phyloP scores from a whole-genome alignment of 306 rosid genomes.

The Rubus idaeus region DNA sequence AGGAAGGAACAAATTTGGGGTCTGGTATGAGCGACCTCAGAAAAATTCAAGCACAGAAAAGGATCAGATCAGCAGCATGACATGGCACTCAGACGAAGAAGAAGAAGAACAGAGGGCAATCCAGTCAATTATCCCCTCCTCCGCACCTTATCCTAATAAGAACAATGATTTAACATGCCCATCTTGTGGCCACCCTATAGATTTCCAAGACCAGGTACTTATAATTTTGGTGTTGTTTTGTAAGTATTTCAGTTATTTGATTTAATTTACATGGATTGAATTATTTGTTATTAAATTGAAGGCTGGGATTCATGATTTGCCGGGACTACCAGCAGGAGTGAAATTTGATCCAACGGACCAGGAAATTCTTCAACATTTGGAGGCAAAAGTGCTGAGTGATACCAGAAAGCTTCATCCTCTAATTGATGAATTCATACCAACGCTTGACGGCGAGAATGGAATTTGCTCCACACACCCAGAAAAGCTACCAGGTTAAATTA shows the following conservation, averaged over 20 bases:
- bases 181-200: conserved; percentile 66
- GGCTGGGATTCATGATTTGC: conserved; percentile 67
- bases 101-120: conserved; percentile 47
- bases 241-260: neutral
- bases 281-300: neutral
- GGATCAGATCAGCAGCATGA: conserved; percentile 36
- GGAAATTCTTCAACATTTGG: conserved; percentile 83
- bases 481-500: conserved; percentile 68
- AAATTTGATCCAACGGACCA: conserved; percentile 90
- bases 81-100: conserved; percentile 58
- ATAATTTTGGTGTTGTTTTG: neutral
- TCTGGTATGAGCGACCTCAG: conserved; percentile 34
- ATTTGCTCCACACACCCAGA: conserved; percentile 96
- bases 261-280: neutral
- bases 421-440: conserved; percentile 77
- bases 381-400: conserved; percentile 63
- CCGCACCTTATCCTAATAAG: conserved; percentile 12
- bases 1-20: conserved; percentile 14
- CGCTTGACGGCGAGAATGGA: conserved; percentile 85
- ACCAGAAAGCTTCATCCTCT: conserved; percentile 75
- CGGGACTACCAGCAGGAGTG: conserved; percentile 85
- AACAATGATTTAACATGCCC: conserved; percentile 51
- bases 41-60: conserved; percentile 30
- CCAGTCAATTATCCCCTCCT: conserved; percentile 25
- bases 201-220: conserved; percentile 64